Evolutionary conservation across 306 rosid genomes (phyloP), one percentile per base, ranked within the genome.

Genomic region (Acmispon strigosus): DNA sequence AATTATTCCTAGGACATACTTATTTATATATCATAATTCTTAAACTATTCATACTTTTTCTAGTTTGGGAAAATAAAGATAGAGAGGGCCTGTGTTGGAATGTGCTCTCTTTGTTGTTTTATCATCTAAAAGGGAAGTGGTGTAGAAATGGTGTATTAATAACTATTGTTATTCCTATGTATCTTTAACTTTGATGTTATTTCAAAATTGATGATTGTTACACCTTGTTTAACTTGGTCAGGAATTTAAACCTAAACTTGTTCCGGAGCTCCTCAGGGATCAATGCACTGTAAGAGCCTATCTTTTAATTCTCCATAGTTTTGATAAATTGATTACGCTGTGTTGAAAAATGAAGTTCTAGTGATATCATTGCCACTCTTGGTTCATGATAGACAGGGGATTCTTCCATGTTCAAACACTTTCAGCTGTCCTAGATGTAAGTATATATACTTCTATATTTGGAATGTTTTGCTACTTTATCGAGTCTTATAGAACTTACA

Each of bases 241-340:
- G 98, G 89, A 90, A 93, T 75, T 76, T 93, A 72, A 79, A 93
- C 66, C 62, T 88, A 60, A 93, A 93, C 77, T 74, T 93, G 88
- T 90, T 84, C 37, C 82, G 74, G 75, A 83, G 92, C 86, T 88
- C 87, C 54, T 83, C 52, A 16, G 67, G 65, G 9, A 64, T 45
- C 65, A 79, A 73, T 65, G 76, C 71, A 69, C 68, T 54, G 98
- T 93, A 79, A 87, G 93, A 67, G 54, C 44, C 29, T 48, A 15
- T 63, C 34, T 73, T 63, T 78, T 27, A 39, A 37, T 18, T 48
- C 49, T 58, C 80, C 11, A 43, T 56, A 47, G 47, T 77, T 66
- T 52, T 34, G 13, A 49, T 16, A 41, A 39, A 54, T 48, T 50
- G 17, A 16, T 29, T 55, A 52, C 59, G 48, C 34, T 39, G 54